A percentile compares a stretch with the other conserved stretches of the same genome.
Evolutionary conservation across 495 filamentous ascomycete species (phyloP).

Genomic region (Penicillium verhagenii): DNA sequence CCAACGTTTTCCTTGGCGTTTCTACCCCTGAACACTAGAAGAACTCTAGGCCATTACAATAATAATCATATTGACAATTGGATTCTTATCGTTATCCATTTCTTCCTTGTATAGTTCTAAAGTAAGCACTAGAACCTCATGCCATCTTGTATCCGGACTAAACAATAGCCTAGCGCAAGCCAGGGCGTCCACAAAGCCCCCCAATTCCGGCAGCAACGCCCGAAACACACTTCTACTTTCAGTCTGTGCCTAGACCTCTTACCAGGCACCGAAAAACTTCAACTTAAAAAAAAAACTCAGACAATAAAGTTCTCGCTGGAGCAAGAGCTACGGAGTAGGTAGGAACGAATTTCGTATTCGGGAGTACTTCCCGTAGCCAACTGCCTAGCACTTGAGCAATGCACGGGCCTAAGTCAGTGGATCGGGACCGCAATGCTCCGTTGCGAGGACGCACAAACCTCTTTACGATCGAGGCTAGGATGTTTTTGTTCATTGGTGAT

Average conservation of each 20-base stretch:
- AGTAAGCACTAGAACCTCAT: not conserved
- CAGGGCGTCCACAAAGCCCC: not conserved
- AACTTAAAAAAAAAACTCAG: too few relatives aligned
- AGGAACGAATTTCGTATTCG: constrained; percentile 6
- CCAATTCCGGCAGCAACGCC: not conserved
- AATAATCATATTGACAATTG: not conserved
- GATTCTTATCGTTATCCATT: not conserved
- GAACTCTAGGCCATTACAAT: not conserved
- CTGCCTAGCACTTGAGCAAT: too few relatives aligned
- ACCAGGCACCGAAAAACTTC: not conserved
- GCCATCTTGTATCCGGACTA: not conserved
- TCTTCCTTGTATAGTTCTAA: not conserved
- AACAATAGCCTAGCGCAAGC: not conserved
- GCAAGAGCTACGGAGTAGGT: not conserved
- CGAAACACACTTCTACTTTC: not conserved
- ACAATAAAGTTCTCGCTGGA: constrained; percentile 7
- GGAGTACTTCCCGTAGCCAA: constrained; percentile 12
- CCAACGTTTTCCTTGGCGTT: too few relatives aligned
- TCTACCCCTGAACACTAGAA: not conserved
- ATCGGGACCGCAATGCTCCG: not conserved
- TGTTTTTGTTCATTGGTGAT: not conserved
- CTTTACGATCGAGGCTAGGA: constrained; percentile 2
- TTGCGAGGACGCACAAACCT: not conserved
- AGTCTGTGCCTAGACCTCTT: not conserved
- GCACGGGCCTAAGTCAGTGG: constrained; percentile 10